Evolutionary conservation across 805 yeast species (phyloP), one percentile per base, ranked within the genome.

Genomic region (Candida koratica): DNA sequence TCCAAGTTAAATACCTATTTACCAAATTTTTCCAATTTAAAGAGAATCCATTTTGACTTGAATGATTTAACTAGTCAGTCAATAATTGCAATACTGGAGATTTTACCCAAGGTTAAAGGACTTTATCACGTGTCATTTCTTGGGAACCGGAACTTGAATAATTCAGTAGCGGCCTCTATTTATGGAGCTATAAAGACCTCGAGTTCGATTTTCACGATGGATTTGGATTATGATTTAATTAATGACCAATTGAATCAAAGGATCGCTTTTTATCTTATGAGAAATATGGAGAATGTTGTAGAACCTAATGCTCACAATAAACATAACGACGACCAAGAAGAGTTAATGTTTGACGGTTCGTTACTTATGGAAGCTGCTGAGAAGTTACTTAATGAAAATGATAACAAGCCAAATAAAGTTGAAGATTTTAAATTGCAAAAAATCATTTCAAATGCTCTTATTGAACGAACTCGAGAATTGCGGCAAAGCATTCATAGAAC

Each of bases 331-430:
- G 70, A 66, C 52, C 88, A 84, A 56, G 71, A 66, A 53, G 90
- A 84, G 44, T 64, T 84, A 32, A 69, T 84, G 55, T 81, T 79
- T 53, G 90, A 83, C 59, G 93, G 90, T 5, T 73, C 87, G 0
- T 61, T 84, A 38, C 66, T 84, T 32, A 79, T 86, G 49, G 81
- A 81, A 53, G 74, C 86, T 2, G 90, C 89, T 0, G 87, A 79
- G 42, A 74, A 76, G 41, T 56, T 84, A 37, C 56, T 84, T 37
- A 74, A 51, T 20, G 63, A 61, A 34, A 55, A 60, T 29, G 64
- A 71, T 37, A 62, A 59, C 28, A 56, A 61, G 56, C 61, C 48
- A 56, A 58, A 52, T 28, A 61, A 53, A 25, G 41, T 52, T 26
- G 67, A 58, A 22, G 69, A 68, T 36, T 42, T 53, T 18, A 62